phyloP scores from a whole-genome alignment of 305 asterid genomes.

The Fraxinus latifolia region DNA sequence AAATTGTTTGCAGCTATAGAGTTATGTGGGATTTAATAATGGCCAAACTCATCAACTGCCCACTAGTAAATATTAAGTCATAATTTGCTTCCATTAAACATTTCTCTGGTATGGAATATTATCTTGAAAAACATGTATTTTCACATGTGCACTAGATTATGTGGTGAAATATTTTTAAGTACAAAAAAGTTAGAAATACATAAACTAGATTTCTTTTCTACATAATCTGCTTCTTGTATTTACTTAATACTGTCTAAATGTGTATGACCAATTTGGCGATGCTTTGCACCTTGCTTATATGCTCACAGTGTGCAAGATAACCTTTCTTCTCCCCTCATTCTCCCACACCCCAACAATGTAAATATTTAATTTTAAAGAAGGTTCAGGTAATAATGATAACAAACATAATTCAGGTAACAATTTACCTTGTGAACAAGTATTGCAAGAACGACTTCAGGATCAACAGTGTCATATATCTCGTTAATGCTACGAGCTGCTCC shows the following conservation, averaged over 20 bases:
- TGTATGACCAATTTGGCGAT: slow-evolving; percentile 7
- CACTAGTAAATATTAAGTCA: neutral
- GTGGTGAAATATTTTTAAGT: neutral
- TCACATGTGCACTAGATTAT: neutral
- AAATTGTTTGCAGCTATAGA: neutral
- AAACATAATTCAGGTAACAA: slow-evolving; percentile 21
- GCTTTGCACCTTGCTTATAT: neutral
- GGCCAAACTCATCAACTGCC: neutral
- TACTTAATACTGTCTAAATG: neutral
- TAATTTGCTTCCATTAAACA: neutral
- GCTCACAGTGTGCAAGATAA: slow-evolving; percentile 11
- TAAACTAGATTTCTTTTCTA: neutral
- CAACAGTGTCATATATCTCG: slow-evolving; percentile 83
- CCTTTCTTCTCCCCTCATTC: slow-evolving; percentile 18
- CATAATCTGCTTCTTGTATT: neutral
- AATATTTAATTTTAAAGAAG: slow-evolving; percentile 5
- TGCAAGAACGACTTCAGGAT: slow-evolving; percentile 88
- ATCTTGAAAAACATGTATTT: neutral
- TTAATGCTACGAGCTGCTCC: slow-evolving; percentile 67
- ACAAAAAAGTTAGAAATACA: neutral
- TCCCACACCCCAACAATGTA: neutral
- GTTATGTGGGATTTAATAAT: neutral
- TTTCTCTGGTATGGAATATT: neutral
- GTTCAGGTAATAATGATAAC: slow-evolving; percentile 6
- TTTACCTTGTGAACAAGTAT: slow-evolving; percentile 88